These are phyloP conservation scores for Saccharomyces uvarum DNA, from an alignment of 1,139 yeast genomes.

Conservation along the genomic window DNA sequence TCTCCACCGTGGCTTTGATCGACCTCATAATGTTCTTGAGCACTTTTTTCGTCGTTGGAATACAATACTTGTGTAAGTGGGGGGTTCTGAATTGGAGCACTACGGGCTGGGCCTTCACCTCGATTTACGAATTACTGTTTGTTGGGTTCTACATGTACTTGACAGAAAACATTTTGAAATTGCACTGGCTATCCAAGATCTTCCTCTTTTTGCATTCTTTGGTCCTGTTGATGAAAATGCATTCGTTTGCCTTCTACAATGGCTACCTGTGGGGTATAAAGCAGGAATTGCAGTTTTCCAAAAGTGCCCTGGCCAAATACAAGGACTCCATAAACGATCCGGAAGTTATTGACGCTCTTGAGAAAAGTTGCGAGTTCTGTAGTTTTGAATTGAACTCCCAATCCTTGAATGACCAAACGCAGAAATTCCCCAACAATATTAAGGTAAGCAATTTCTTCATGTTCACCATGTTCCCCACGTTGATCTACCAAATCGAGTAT, in stretches of 20 bases:
- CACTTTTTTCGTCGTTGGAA: slow-evolving; percentile 46
- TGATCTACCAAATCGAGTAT: slow-evolving; percentile 71
- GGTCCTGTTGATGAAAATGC: slow-evolving; percentile 86
- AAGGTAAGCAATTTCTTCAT: slow-evolving; percentile 58
- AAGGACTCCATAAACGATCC: slow-evolving; percentile 13
- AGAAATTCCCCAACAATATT: slow-evolving; percentile 63
- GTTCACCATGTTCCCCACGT: slow-evolving; percentile 85
- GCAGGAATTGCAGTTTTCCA: slow-evolving; percentile 49
- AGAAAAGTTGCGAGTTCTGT: slow-evolving; percentile 53
- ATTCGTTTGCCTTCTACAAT: slow-evolving; percentile 80
- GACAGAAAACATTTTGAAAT: slow-evolving; percentile 43
- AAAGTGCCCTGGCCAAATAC: slow-evolving; percentile 27
- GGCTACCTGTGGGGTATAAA: slow-evolving; percentile 72
- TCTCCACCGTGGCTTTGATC: slow-evolving; percentile 56
- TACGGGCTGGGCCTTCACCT: slow-evolving; percentile 55
- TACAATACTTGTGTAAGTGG: slow-evolving; percentile 46
- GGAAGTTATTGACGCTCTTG: slow-evolving; percentile 32
- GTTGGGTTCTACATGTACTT: slow-evolving; percentile 42
- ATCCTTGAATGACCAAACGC: slow-evolving; percentile 20
- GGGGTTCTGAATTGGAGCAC: slow-evolving; percentile 47
- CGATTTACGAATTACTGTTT: slow-evolving; percentile 46
- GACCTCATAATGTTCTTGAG: slow-evolving; percentile 64
- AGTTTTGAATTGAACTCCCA: slow-evolving; percentile 54
- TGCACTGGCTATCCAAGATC: slow-evolving; percentile 84
- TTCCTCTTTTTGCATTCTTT: slow-evolving; percentile 75